Evolutionary conservation across 2,329 filamentous ascomycete species (phyloP), one percentile per base, ranked within the genome.

Genomic region (Penicillium sp.): DNA sequence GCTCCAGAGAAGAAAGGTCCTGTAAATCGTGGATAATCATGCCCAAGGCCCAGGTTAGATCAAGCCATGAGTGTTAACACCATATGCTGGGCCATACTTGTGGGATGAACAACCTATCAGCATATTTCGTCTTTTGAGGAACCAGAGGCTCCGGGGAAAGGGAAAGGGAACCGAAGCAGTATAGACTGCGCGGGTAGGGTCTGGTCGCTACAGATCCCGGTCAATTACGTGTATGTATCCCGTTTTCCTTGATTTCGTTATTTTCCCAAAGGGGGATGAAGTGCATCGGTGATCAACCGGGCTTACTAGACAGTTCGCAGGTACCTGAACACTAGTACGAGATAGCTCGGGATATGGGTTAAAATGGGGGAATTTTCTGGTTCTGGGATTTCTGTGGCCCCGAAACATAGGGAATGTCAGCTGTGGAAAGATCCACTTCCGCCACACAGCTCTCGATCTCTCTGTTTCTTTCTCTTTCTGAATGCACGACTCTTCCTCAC

Each of bases 371-470:
- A 23, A 22, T 49, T 53, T 49, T 33, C 22, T 33, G 44, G 22
- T 25, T 26, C 27, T 49, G 52, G 45, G 15, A n/a, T 49, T 27
- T 22, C 45, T 46, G 31, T 37, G 18, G 26, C 40, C 51, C 41
- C 49, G 29, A 41, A 47, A 33, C 47, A 41, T 45, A 18, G 56
- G 37, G 57, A 54, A 59, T 61, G 54, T 58, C 59, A 59, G 54
- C 42, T 45, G 40, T 25, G 18, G 27, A 23, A 15, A 47, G 54
- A 40, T 58, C 60, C 60, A 62, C 60, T 53, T 37, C 49, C 51
- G 58, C 55, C 55, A 62, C 58, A 52, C 55, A 47, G 18, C 29
- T 45, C 52, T 55, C 33, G 49, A 57, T 55, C 52, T 57, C 23
- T 26, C n/a, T 40, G 18, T 29, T 37, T 41, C 22, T 29, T 35